Evolutionary conservation across 768 basidiomycete genomes (phyloP), one percentile per base, ranked within the genome.

Genomic region (Lenzites betulinus): DNA sequence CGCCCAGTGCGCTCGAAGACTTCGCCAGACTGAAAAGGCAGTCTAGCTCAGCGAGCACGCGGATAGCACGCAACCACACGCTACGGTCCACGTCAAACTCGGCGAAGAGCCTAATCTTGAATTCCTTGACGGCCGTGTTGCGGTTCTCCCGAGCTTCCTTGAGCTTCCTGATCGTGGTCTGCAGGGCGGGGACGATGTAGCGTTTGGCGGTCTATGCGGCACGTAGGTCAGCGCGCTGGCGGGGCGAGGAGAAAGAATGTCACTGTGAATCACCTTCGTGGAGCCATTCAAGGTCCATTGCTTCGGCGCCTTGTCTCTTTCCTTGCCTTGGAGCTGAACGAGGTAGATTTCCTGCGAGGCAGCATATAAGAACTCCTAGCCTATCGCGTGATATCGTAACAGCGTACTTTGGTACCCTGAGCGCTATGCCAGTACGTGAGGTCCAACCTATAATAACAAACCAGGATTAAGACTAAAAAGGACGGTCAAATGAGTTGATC

Each of bases 141-240:
- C 90, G 87, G 57, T 86, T 93, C 75, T 99, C 97, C 42, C 93
- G 85, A 3, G 93, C 95, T 75, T 99, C 97, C 74, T 98, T 98
- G 33, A 97, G 80, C 58, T 85, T 76, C 20, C 93, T 87, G 52
- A 98, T 83, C 30, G 85, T 85, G 5, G 81, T 67, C 58, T 86
- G 83, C 2, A 94, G 81, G 25, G 89, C 80, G 1, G 88, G 88
- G 6, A 94, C 88, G 6, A 86, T 77, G 79, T 88, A 99, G 22
- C 97, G 89, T 15, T 79, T 80, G 66, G 82, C 83, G 26, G 84
- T 83, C 90, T 96, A 68, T 7, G 62, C 54, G 41, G 67, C 8
- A 20, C 20, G 28, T 20, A 7, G 50, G 20, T 22, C 22, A 54
- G 18, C 53, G 56, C 46, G n/a, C 11, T 47, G 25, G 9, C 46